Conservation (phyloP, 2,329 filamentous ascomycete species). For the Colletotrichum liaoningense region DNA sequence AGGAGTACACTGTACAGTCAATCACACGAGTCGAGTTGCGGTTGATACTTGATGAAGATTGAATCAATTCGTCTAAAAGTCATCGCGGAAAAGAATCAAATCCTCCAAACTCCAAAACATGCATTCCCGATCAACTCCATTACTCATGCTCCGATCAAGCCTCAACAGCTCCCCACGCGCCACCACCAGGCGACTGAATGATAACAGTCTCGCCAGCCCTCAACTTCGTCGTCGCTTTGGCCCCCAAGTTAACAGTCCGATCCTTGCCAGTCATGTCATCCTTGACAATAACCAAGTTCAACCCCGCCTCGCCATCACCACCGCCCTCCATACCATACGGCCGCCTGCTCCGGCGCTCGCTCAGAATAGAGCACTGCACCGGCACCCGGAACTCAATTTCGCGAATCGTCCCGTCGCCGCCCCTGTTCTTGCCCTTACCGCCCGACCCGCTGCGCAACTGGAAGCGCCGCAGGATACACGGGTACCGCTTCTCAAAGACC, state of each 20-base stretch:
- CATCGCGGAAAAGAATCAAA: background rate
- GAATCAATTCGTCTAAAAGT: background rate
- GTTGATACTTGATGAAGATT: background rate
- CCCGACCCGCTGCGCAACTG: constrained; percentile 71
- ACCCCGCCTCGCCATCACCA: constrained; percentile 73
- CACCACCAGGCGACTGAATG: constrained; percentile 35
- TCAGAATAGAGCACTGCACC: constrained; percentile 82
- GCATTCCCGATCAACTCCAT: background rate
- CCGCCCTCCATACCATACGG: constrained; percentile 83
- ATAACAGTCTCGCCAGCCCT: constrained; percentile 31
- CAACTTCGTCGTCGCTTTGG: constrained; percentile 36
- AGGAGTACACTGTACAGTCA: background rate
- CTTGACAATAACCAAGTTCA: constrained; percentile 74
- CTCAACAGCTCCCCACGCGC: constrained; percentile 29
- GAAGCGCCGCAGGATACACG: constrained; percentile 78
- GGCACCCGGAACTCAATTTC: constrained; percentile 87
- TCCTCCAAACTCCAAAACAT: background rate
- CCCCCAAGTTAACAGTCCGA: constrained; percentile 41
- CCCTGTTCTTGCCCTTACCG: constrained; percentile 73
- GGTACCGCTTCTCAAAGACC: constrained; percentile 82
- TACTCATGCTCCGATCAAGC: background rate
- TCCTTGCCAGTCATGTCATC: constrained; percentile 44
- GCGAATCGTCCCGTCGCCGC: constrained; percentile 81
- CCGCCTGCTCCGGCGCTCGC: constrained; percentile 79
- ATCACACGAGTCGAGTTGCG: too few relatives aligned